A percentile compares a stretch with the other conserved stretches of the same genome.
Evolutionary conservation across 2,329 filamentous ascomycete species (phyloP).

Genomic region (Xylaria sp.): DNA sequence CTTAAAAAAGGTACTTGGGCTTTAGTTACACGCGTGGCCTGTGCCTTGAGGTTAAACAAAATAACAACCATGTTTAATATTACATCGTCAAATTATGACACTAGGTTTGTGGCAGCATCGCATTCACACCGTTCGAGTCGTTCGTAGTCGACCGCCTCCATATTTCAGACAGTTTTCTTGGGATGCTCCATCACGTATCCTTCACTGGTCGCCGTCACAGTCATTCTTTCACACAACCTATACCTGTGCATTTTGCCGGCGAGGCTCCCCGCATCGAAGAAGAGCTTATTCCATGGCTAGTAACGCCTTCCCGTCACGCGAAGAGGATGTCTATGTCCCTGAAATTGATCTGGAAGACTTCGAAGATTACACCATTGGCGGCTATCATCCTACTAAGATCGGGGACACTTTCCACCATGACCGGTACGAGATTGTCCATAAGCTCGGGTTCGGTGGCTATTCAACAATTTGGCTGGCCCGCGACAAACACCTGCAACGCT

Average conservation of each 20-base stretch:
- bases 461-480: slow-evolving; percentile 53
- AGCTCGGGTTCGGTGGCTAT: slow-evolving; percentile 51
- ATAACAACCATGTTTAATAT: neutral
- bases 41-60: neutral
- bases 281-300: slow-evolving; percentile 3
- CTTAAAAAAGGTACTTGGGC: too few species aligned
- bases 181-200: slow-evolving; percentile 2
- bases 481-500: slow-evolving; percentile 37
- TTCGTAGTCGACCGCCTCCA: slow-evolving; percentile 3
- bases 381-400: slow-evolving; percentile 51
- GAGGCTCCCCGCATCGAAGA: neutral
- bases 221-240: slow-evolving; percentile 6
- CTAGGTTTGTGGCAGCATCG: slow-evolving; percentile 3
- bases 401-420: slow-evolving; percentile 48
- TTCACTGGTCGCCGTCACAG: slow-evolving; percentile 1
- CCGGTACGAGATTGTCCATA: slow-evolving; percentile 51
- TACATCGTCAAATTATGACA: slow-evolving; percentile 7
- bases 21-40: neutral
- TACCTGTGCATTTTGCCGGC: neutral
- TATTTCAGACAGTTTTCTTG: slow-evolving; percentile 8
- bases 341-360: slow-evolving; percentile 14
- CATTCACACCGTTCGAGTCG: slow-evolving; percentile 2
- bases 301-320: neutral
- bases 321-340: neutral
- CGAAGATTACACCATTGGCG: slow-evolving; percentile 44